These are phyloP conservation scores for Selaginella moellendorffii DNA, from an alignment of 75 land plant species.

Conservation along the genomic window DNA sequence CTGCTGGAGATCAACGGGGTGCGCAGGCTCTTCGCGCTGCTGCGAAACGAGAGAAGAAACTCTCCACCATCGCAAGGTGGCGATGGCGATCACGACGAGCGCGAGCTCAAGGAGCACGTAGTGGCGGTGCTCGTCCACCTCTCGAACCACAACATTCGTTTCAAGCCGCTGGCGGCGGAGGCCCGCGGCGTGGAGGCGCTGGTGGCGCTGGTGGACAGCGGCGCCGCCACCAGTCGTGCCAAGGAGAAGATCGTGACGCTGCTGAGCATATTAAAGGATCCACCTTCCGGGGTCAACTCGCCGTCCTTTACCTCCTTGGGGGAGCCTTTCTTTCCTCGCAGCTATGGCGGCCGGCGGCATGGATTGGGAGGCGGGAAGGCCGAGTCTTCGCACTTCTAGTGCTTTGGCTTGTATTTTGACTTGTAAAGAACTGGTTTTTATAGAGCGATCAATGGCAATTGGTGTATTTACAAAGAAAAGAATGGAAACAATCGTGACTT, in stretches of 20 bases:
- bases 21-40: conserved; percentile 13
- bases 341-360: neutral
- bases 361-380: neutral
- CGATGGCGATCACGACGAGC: conserved; percentile 14
- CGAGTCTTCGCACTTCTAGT: neutral
- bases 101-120: conserved; percentile 41
- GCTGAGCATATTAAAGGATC: conserved; percentile 32
- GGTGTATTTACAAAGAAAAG: too few species aligned
- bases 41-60: neutral
- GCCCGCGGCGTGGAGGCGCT: conserved; percentile 51
- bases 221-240: conserved; percentile 36
- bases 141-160: conserved; percentile 50
- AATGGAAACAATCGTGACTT: too few species aligned
- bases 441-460: too few species aligned
- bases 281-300: conserved; percentile 10
- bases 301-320: neutral
- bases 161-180: conserved; percentile 44
- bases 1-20: conserved; percentile 44
- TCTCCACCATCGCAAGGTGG: too few species aligned
- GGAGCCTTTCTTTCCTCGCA: neutral
- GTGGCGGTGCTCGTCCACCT: conserved; percentile 49
- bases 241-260: conserved; percentile 47
- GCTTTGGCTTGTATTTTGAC: neutral
- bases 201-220: conserved; percentile 26
- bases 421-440: too few species aligned